Percentiles rank a stretch among this genome's conserved stretches.
These are phyloP conservation scores for Penicilliopsis zonata DNA, from an alignment of 495 filamentous ascomycete species.

Conservation along the genomic window DNA sequence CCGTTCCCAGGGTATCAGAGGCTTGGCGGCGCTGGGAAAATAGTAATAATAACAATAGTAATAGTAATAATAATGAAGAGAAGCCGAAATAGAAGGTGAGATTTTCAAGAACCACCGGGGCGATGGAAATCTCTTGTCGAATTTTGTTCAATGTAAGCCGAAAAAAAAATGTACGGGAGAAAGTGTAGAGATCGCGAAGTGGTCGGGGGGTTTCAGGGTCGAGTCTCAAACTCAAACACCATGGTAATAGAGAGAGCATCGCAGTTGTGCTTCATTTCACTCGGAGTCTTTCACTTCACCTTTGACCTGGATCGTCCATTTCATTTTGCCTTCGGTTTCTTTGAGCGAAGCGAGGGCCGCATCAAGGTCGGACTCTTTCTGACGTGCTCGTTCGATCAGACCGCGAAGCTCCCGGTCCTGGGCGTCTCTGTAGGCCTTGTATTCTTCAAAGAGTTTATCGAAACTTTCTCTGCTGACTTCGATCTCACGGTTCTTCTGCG, in stretches of 20 bases:
- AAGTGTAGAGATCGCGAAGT: too few relatives aligned
- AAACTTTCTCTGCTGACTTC: slow-evolving; percentile 45
- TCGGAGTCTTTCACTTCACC: slow-evolving; percentile 38
- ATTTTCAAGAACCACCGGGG: too few relatives aligned
- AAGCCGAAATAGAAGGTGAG: too few relatives aligned
- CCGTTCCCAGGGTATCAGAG: too few relatives aligned
- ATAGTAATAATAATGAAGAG: too few relatives aligned
- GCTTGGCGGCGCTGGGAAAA: too few relatives aligned
- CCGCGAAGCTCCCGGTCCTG: slow-evolving; percentile 46
- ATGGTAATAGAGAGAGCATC: neutral
- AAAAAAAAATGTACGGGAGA: too few relatives aligned
- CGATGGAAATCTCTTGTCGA: too few relatives aligned
- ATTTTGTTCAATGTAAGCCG: too few relatives aligned
- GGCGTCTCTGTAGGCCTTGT: slow-evolving; percentile 49
- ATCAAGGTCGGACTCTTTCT: slow-evolving; percentile 43
- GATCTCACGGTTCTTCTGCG: slow-evolving; percentile 60
- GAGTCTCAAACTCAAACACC: neutral
- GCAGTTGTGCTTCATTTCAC: slow-evolving; percentile 9
- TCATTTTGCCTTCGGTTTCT: slow-evolving; percentile 52
- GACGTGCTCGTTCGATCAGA: slow-evolving; percentile 42
- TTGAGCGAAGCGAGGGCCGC: slow-evolving; percentile 44
- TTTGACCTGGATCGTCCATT: slow-evolving; percentile 54
- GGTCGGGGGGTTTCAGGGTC: too few relatives aligned
- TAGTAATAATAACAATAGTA: too few relatives aligned
- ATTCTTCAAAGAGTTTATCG: slow-evolving; percentile 41